phyloP scores from a whole-genome alignment of 2,329 filamentous ascomycete genomes.

The Chaetomiaceae sp. region DNA sequence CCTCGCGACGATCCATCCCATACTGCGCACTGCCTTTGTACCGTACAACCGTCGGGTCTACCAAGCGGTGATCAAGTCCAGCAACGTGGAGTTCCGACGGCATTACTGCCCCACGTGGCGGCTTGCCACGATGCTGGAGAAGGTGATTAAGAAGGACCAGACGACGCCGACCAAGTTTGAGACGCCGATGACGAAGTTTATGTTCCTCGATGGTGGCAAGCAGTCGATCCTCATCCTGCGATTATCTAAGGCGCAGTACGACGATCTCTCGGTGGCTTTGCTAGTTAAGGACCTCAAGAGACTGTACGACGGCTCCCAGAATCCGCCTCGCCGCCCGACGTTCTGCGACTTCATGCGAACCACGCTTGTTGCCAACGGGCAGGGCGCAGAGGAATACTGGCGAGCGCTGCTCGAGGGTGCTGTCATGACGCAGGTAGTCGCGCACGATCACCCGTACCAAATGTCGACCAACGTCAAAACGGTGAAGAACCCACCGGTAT shows the following conservation, averaged over 20 bases:
- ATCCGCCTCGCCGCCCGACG: conserved; percentile 32
- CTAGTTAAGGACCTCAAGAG: conserved; percentile 44
- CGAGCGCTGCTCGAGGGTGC: conserved; percentile 38
- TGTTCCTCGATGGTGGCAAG: conserved; percentile 43
- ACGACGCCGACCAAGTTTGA: conserved; percentile 34
- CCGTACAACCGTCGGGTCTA: conserved; percentile 41
- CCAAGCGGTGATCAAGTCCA: conserved; percentile 42
- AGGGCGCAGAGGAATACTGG: conserved; percentile 42
- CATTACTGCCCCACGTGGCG: conserved; percentile 36
- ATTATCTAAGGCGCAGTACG: conserved; percentile 44
- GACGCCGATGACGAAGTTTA: conserved; percentile 43
- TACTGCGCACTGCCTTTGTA: conserved; percentile 50
- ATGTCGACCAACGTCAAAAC: conserved; percentile 36
- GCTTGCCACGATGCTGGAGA: conserved; percentile 34
- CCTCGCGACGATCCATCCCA: conserved; percentile 41
- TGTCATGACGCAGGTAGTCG: conserved; percentile 41
- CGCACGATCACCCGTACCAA: conserved; percentile 36
- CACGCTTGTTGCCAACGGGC: conserved; percentile 31
- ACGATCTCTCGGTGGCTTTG: conserved; percentile 39
- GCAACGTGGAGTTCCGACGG: conserved; percentile 38
- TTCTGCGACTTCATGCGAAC: conserved; percentile 45
- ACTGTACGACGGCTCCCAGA: conserved; percentile 37
- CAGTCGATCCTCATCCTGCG: conserved; percentile 43
- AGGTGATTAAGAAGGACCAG: conserved; percentile 40
- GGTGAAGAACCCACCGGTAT: conserved; percentile 33